A percentile compares a stretch with the other conserved stretches of the same genome.
These are phyloP conservation scores for Plasmodium coatneyi DNA, from an alignment of 169 alveolate genomes.

Conservation along the genomic window DNA sequence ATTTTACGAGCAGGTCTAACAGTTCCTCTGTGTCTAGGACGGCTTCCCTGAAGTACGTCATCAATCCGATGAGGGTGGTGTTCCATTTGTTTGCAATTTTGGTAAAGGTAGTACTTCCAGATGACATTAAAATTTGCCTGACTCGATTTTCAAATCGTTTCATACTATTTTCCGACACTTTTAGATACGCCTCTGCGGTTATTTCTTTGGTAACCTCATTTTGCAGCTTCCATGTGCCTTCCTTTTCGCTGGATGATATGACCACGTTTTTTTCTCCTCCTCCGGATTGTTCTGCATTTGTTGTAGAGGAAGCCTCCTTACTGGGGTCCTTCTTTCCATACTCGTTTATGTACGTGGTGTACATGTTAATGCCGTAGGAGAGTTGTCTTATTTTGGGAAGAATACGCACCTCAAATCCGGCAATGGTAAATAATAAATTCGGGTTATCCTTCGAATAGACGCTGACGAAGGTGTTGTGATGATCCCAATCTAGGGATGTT, in stretches of 20 bases:
- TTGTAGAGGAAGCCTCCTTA: not conserved
- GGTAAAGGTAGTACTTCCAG: slow-evolving; percentile 99
- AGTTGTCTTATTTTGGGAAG: slow-evolving; percentile 92
- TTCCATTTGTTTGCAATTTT: slow-evolving; percentile 99
- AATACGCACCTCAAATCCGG: slow-evolving; percentile 98
- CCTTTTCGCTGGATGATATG: slow-evolving; percentile 81
- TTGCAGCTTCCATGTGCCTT: slow-evolving; percentile 99
- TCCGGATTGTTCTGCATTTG: not conserved
- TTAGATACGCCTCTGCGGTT: slow-evolving; percentile 98
- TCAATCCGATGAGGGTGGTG: slow-evolving; percentile 97
- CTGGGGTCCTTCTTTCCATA: not conserved
- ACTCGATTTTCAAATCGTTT: slow-evolving; percentile 97
- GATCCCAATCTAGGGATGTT: slow-evolving; percentile 96
- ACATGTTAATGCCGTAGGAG: slow-evolving; percentile 82
- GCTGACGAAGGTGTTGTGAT: slow-evolving; percentile 96
- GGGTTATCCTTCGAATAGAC: slow-evolving; percentile 99
- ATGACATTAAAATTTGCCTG: slow-evolving; percentile 98
- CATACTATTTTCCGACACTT: slow-evolving; percentile 99
- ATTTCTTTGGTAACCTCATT: slow-evolving; percentile 98
- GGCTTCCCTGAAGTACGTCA: slow-evolving; percentile 99
- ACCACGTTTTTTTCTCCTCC: slow-evolving; percentile 40
- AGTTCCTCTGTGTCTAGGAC: slow-evolving; percentile 98
- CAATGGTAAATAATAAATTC: slow-evolving; percentile 97
- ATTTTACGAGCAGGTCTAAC: slow-evolving; percentile 97
- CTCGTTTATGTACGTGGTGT: slow-evolving; percentile 57